Evolutionary conservation across 805 yeast species (phyloP), one percentile per base, ranked within the genome.

Genomic region (Suhomyces faveliae): DNA sequence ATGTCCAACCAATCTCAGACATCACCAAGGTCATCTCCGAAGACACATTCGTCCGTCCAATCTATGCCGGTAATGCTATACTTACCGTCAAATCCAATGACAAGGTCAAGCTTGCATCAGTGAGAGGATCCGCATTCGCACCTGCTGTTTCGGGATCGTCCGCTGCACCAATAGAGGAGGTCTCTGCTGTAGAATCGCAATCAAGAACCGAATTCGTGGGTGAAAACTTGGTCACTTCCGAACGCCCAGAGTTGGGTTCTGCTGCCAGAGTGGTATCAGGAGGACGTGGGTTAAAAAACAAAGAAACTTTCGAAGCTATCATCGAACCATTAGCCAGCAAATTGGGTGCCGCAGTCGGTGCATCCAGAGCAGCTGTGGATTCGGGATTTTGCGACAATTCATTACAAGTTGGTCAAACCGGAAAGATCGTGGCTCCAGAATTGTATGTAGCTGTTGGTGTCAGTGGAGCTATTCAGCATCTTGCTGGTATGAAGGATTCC

Each of bases 401-500:
- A 7, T 78, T 92, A 59, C 99, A 92, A 71, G 91, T 92, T 52
- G 99, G 99, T 47, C 99, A 92, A 72, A 92, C 99, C 8, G 99
- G 99, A 58, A 94, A 94, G 68, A 91, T 91, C 46, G 95, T 94
- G 27, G 98, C 98, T 6, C 99, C 99, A 35, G 96, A 91, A 37
- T 77, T 91, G 53, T 94, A 94, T 66, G 70, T 94, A 40, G 98
- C 97, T 2, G 83, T 91, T 37, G 99, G 99, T 54, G 81, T 94
- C 49, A 87, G 96, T 17, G 99, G 99, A 52, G 99, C 99, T 25
- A 92, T 92, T 61, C 99, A 92, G 73, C 99, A 92, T 71, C 74
- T 94, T 61, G 99, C 99, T 1, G 99, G 99, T 55, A 92, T 92
- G 97, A 92, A 91, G 70, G 97, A 92, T 64, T 80, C 97, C 38